Conservation (phyloP, 2,329 filamentous ascomycete genomes). For the Sclerotinia nivalis region DNA sequence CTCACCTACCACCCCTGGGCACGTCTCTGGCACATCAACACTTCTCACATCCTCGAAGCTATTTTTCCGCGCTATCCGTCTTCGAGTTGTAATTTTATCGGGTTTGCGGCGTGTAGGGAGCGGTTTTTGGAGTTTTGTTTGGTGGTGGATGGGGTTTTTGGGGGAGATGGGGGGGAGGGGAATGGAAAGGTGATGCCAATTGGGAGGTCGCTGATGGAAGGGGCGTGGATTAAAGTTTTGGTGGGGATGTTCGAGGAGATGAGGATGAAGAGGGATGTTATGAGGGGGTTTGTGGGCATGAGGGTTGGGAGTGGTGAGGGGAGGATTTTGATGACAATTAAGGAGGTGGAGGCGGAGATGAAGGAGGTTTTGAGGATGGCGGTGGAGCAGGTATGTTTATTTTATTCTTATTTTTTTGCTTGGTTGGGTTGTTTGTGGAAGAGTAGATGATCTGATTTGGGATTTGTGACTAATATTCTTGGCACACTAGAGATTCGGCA, state of each 20-base stretch:
- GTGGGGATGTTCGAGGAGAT: slow-evolving; percentile 7
- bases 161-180: neutral
- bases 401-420: neutral
- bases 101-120: neutral
- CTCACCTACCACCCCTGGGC: neutral
- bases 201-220: neutral
- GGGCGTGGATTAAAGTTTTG: neutral
- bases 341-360: slow-evolving; percentile 4
- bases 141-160: slow-evolving; percentile 3
- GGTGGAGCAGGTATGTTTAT: neutral
- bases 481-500: neutral
- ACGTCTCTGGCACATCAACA: neutral
- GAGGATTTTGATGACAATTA: neutral
- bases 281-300: neutral
- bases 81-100: neutral
- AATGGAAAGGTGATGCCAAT: neutral
- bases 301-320: neutral
- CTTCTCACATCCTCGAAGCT: neutral
- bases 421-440: too few relatives aligned
- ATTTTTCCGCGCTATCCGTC: neutral
- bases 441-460: accelerated
- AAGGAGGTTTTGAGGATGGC: neutral
- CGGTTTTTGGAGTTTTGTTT: neutral
- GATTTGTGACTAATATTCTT: neutral
- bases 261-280: neutral